Evolutionary conservation across 139 green algal genomes (phyloP).

Genomic region (Chlamydomonas eustigma): DNA sequence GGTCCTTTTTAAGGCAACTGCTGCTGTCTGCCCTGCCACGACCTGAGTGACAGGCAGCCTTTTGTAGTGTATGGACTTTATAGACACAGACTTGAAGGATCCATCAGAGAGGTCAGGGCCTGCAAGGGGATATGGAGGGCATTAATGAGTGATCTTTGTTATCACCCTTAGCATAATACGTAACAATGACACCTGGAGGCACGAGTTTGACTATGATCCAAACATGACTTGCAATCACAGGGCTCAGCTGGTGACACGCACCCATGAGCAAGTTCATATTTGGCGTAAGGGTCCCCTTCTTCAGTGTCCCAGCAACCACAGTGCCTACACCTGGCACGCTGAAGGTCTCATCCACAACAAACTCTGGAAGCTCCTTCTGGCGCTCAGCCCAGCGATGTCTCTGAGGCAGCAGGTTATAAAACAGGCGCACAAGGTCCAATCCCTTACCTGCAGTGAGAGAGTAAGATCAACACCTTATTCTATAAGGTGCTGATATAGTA

Average conservation of each 20-base stretch:
- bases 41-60: constrained; percentile 65
- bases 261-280: constrained; percentile 71
- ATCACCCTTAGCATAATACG: too few species aligned
- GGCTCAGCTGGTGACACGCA: constrained; percentile 17
- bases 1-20: constrained; percentile 84
- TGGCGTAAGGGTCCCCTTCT: constrained; percentile 66
- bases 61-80: constrained; percentile 92
- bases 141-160: too few species aligned
- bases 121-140: too few species aligned
- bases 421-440: constrained; percentile 76
- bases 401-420: constrained; percentile 87
- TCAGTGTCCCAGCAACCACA: constrained; percentile 89
- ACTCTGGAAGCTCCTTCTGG: constrained; percentile 56
- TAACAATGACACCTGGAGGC: too few species aligned
- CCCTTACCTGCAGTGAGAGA: constrained; percentile 45
- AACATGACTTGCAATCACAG: too few species aligned
- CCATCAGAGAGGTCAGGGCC: constrained; percentile 75
- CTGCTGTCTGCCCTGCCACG: constrained; percentile 84
- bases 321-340: constrained; percentile 74
- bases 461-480: too few species aligned
- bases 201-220: too few species aligned
- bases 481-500: too few species aligned
- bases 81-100: constrained; percentile 68
- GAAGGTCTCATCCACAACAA: constrained; percentile 91
- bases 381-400: constrained; percentile 70